phyloP scores from a whole-genome alignment of 495 filamentous ascomycete genomes.

The Usnea hakonensis region DNA sequence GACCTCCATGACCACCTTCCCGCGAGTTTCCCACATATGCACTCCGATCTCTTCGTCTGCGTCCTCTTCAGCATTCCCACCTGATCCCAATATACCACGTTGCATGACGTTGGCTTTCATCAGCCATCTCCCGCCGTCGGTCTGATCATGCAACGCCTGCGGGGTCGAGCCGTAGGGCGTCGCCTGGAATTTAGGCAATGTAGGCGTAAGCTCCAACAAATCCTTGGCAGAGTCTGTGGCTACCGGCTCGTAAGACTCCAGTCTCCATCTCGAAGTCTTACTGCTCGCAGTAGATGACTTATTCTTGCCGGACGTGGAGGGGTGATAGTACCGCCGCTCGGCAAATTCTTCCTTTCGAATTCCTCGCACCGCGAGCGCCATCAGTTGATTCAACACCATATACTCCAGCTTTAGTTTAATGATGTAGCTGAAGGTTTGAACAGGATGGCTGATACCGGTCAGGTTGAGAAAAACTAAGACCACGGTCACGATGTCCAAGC shows the following conservation, averaged over 20 bases:
- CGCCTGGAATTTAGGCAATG: neutral
- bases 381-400: constrained; percentile 33
- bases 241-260: neutral
- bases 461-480: constrained; percentile 18
- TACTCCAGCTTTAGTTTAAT: constrained; percentile 37
- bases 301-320: neutral
- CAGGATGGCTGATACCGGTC: constrained; percentile 22
- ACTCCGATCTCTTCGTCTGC: constrained; percentile 14
- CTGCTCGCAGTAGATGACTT: neutral
- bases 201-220: neutral
- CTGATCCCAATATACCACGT: neutral
- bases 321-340: constrained; percentile 17
- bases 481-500: constrained; percentile 28
- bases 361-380: constrained; percentile 21
- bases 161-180: neutral
- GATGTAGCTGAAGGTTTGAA: constrained; percentile 31
- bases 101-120: constrained; percentile 10
- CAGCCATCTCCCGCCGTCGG: neutral
- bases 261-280: constrained; percentile 4
- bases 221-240: constrained; percentile 1
- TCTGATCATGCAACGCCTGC: no score
- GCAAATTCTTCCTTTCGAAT: constrained; percentile 6
- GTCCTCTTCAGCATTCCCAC: constrained; percentile 4
- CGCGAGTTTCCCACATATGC: constrained; percentile 17
- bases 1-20: constrained; percentile 14